Percentiles rank a stretch among this genome's conserved stretches.
phyloP scores from a whole-genome alignment of 257 asterid genomes.

The Perilla frutescens region DNA sequence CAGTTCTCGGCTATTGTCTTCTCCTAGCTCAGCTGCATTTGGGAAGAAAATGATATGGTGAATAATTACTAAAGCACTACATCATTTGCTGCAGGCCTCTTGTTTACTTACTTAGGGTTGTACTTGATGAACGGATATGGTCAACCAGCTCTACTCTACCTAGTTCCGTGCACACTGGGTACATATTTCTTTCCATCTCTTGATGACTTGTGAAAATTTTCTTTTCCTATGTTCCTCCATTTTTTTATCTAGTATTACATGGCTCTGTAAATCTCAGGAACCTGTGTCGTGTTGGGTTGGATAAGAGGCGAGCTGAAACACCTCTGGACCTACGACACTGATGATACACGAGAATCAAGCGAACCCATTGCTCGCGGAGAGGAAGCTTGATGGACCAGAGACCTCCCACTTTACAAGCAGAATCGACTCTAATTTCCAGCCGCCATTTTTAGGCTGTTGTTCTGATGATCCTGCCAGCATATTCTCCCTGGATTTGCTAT shows the following conservation, averaged over 20 bases:
- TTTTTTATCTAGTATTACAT: background rate
- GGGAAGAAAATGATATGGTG: background rate
- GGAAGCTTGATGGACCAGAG: slow-evolving; percentile 48
- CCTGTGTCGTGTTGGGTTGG: slow-evolving; percentile 70
- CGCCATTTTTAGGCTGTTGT: background rate
- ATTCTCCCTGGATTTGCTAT: slow-evolving; percentile 10
- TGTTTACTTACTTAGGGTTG: slow-evolving; percentile 75
- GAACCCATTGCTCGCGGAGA: slow-evolving; percentile 34
- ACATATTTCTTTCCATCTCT: slow-evolving; percentile 31
- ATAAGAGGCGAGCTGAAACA: slow-evolving; percentile 73
- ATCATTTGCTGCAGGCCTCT: slow-evolving; percentile 68
- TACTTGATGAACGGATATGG: slow-evolving; percentile 95
- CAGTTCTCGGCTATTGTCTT: background rate
- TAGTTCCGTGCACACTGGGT: slow-evolving; percentile 96
- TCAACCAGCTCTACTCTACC: slow-evolving; percentile 94
- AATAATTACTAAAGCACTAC: slow-evolving; percentile 6
- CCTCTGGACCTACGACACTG: slow-evolving; percentile 64
- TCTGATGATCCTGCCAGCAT: slow-evolving; percentile 21
- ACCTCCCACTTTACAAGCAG: background rate
- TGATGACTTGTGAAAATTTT: background rate
- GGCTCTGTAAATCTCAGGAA: slow-evolving; percentile 53
- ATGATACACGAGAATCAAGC: slow-evolving; percentile 39
- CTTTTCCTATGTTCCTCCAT: background rate
- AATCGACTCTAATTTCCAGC: slow-evolving; percentile 3
- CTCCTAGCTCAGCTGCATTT: slow-evolving; percentile 16